Evolutionary conservation across 1,139 yeast genomes (phyloP).

Genomic region (Candida glucosophila): DNA sequence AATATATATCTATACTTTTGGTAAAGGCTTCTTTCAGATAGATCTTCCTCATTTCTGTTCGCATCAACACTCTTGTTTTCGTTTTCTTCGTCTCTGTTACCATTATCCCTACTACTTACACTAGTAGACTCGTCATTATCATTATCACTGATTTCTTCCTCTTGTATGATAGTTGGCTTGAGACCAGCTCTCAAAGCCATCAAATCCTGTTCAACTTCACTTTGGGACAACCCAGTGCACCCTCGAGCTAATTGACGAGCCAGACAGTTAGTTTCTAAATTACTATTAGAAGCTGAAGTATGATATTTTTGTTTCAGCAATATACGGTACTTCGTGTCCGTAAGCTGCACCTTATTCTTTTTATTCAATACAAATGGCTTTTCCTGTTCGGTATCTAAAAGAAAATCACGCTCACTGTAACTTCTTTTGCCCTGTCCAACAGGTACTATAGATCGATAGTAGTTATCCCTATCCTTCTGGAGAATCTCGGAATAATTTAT

Average conservation of each 20-base stretch:
- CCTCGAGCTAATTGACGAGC: neutral
- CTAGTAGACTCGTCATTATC: neutral
- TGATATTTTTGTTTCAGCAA: slow-evolving; percentile 1
- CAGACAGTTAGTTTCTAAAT: too few species aligned
- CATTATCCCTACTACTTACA: neutral
- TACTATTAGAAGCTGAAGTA: too few species aligned
- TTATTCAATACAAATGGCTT: slow-evolving; percentile 17
- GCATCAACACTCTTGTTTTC: slow-evolving; percentile 1
- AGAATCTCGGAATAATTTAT: slow-evolving; percentile 10
- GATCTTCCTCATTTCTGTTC: too few species aligned
- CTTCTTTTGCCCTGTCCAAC: slow-evolving; percentile 10
- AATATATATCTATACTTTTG: too few species aligned
- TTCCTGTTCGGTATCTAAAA: slow-evolving; percentile 15
- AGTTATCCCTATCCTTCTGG: slow-evolving; percentile 13
- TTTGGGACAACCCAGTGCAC: slow-evolving; percentile 15
- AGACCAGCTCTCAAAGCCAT: slow-evolving; percentile 6
- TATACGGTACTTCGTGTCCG: slow-evolving; percentile 16
- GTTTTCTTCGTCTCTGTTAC: neutral
- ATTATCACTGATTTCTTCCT: too few species aligned
- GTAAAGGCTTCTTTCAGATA: too few species aligned
- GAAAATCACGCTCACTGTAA: slow-evolving; percentile 3
- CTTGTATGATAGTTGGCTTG: too few species aligned
- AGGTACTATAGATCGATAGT: slow-evolving; percentile 23
- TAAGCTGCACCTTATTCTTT: slow-evolving; percentile 26
- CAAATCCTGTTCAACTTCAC: slow-evolving; percentile 20